Base-by-base conservation (phyloP, 805 yeast species). In the Jamesozyma rosinii region DNA sequence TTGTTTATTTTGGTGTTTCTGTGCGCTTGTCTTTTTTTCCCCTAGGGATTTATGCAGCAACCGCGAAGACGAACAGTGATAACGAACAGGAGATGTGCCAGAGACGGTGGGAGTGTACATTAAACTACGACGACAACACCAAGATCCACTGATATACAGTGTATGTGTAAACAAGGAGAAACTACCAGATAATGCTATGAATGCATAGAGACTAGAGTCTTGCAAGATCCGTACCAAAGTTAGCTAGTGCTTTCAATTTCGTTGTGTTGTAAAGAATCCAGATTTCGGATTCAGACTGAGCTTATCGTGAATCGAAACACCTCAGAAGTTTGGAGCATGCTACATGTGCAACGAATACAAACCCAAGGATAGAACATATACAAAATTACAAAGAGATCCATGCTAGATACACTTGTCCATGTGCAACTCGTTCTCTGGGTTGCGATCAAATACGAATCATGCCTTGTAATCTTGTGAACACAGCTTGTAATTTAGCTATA, bases 301-400 rank as follows among this genome's bases (percentile, higher is more conserved):
- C 40, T 87, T 67, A 13, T 83, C 82, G 52, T 88, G 89, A 1
- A 95, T 94, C 21, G 89, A 69, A 1, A 68, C 52, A 40, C 88
- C 95, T 97, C 97, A 89, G n/a, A 42, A 84, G 81, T 53, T 66
- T 72, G 53, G 70, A 59, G 53, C 95, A 83, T 2, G 88, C 95
- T 3, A 65, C 66, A 57, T 89, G 89, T 2, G 88, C 79, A 40
- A 71, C 92, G 57, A 81, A 89, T 0, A 89, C 97, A 40, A 89
- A 69, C 61, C 89, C 89, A 70, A 84, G 89, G 13, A 89, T 90
- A 5, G 90, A 81, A 55, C 85, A 85, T 5, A 72, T 76, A 63
- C 81, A 89, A 0, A 95, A 95, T 27, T 89, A 64, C 40, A 70
- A 54, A 0, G 94, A 89, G 0, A 92, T 96, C 76, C 81, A 78